Evolutionary conservation across 1,284 basidiomycete species (phyloP).

Genomic region (Malassezia dermatis): DNA sequence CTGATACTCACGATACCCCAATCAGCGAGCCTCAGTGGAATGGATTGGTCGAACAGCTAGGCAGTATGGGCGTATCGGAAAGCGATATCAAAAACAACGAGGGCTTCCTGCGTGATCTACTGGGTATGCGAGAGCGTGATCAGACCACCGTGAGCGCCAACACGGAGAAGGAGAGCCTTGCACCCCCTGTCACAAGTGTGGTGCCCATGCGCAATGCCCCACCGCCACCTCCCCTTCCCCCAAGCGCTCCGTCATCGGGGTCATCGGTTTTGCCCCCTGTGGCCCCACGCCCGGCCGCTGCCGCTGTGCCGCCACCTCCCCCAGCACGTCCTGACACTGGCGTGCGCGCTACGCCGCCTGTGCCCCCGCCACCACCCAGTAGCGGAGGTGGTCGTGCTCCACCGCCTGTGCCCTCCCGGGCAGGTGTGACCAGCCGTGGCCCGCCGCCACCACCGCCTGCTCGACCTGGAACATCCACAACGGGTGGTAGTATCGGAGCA

Average conservation of each 20-base stretch:
- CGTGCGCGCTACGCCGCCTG: background rate
- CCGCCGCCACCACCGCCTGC: conserved; percentile 3
- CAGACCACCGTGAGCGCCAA: conserved; percentile 20
- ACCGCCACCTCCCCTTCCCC: conserved; percentile 35
- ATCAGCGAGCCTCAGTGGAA: conserved; percentile 90
- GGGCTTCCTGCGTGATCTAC: conserved; percentile 79
- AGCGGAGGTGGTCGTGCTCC: background rate
- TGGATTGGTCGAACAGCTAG: conserved; percentile 63
- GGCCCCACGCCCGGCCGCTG: conserved; percentile 4
- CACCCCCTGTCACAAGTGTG: conserved; percentile 34
- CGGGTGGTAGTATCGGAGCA: background rate
- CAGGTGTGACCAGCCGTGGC: background rate
- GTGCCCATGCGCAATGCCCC: conserved; percentile 27
- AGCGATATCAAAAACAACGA: conserved; percentile 62
- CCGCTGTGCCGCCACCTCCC: background rate
- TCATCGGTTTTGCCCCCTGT: conserved; percentile 16
- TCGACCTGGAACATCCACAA: background rate
- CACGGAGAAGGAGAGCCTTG: conserved; percentile 56
- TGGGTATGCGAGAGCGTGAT: conserved; percentile 55
- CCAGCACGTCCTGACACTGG: background rate
- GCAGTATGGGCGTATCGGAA: conserved; percentile 57
- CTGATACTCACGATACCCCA: conserved; percentile 77
- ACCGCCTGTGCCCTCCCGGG: conserved; percentile 8
- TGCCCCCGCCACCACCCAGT: background rate
- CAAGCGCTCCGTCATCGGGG: background rate